phyloP scores from a whole-genome alignment of 257 asterid species.

The Cordia subcordata region DNA sequence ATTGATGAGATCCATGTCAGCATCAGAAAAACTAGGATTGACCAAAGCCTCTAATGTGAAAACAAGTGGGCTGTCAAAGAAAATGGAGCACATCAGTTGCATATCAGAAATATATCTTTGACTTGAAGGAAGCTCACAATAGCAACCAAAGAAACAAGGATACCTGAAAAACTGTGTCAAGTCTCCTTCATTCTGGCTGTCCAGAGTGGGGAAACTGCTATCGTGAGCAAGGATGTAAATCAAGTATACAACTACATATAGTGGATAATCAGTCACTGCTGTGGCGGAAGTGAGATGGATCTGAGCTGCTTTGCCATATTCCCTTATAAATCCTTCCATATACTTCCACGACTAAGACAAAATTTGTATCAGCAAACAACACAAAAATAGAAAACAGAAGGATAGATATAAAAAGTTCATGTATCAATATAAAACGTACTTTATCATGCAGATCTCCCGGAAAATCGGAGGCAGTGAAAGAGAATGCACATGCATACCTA shows the following conservation, averaged over 20 bases:
- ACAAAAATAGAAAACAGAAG: constrained; percentile 15
- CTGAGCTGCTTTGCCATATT: constrained; percentile 43
- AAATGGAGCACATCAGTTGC: constrained; percentile 5
- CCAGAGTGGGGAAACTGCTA: constrained; percentile 52
- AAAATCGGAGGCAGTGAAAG: constrained; percentile 50
- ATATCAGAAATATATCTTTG: background rate
- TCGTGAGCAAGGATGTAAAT: constrained; percentile 79
- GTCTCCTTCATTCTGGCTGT: constrained; percentile 46
- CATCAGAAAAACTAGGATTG: constrained; percentile 29
- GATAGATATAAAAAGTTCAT: background rate
- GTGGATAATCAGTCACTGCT: constrained; percentile 52
- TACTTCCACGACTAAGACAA: constrained; percentile 46
- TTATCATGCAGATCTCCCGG: constrained; percentile 45
- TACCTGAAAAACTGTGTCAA: constrained; percentile 67
- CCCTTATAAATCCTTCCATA: constrained; percentile 51
- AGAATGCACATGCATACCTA: constrained; percentile 87
- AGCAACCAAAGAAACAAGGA: constrained; percentile 5
- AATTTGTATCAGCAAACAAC: constrained; percentile 9
- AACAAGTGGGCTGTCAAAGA: constrained; percentile 64
- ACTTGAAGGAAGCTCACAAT: background rate
- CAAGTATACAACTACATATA: constrained; percentile 62
- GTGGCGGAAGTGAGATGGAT: constrained; percentile 30
- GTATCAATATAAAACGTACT: constrained; percentile 32
- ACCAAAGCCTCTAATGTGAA: constrained; percentile 54
- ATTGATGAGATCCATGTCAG: constrained; percentile 27